Percentiles rank a stretch among this genome's conserved stretches.
These are phyloP conservation scores for Athelia psychrophila DNA, from an alignment of 1,284 basidiomycete species.

Conservation along the genomic window DNA sequence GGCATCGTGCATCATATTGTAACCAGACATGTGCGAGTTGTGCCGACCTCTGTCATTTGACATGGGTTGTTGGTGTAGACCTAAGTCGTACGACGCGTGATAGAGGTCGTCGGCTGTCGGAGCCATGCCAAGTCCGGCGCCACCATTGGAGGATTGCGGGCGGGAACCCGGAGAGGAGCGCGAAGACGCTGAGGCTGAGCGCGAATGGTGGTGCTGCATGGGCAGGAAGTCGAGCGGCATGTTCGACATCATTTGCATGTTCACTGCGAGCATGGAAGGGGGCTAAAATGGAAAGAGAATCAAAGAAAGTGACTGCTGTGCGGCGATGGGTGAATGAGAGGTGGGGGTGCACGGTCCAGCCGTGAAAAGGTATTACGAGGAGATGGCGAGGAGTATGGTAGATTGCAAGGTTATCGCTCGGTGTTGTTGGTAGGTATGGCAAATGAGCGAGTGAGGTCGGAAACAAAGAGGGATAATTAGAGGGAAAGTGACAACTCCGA, in stretches of 20 bases:
- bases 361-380: slow-evolving; percentile 18
- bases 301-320: slow-evolving; percentile 35
- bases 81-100: slow-evolving; percentile 54
- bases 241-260: slow-evolving; percentile 67
- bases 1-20: slow-evolving; percentile 29
- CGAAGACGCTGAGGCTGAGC: slow-evolving; percentile 75
- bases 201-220: slow-evolving; percentile 60
- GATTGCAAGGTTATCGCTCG: slow-evolving; percentile 15
- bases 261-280: slow-evolving; percentile 62
- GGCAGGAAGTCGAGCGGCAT: slow-evolving; percentile 70
- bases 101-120: slow-evolving; percentile 65
- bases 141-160: slow-evolving; percentile 72
- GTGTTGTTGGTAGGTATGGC: neutral
- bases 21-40: slow-evolving; percentile 23
- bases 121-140: slow-evolving; percentile 46
- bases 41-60: slow-evolving; percentile 9
- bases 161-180: slow-evolving; percentile 68
- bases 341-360: slow-evolving; percentile 28
- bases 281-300: slow-evolving; percentile 10
- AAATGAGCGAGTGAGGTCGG: no score
- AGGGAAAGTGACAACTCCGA: no score
- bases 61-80: slow-evolving; percentile 31
- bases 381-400: slow-evolving; percentile 8
- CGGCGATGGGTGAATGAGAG: slow-evolving; percentile 32
- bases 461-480: no score